Conservation (phyloP, 1,284 basidiomycete species). For the Ustilago xerochloae region DNA sequence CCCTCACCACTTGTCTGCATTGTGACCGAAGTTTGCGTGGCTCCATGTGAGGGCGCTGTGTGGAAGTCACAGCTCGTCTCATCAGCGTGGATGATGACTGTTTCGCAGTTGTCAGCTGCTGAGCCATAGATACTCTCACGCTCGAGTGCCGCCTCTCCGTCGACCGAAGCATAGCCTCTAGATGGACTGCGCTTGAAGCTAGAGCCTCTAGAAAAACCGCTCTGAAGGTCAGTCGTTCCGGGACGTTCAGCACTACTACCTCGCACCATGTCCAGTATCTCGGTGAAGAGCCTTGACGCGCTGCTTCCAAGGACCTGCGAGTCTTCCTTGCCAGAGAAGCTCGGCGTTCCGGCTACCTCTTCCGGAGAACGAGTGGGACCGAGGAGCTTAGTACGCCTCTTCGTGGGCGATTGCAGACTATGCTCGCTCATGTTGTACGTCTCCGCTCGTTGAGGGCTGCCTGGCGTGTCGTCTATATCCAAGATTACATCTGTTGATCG, state of each 20-base stretch:
- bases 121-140: constrained; percentile 4
- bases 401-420: constrained; percentile 23
- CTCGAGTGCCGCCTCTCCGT: constrained; percentile 1
- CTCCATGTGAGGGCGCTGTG: constrained; percentile 3
- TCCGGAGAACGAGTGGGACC: background rate
- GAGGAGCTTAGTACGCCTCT: background rate
- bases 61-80: constrained; percentile 13
- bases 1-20: no score
- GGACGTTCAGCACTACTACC: background rate
- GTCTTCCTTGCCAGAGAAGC: constrained; percentile 17
- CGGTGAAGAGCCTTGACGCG: constrained; percentile 21
- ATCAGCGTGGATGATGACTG: constrained; percentile 10
- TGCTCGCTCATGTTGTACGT: background rate
- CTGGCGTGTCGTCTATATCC: constrained; percentile 34
- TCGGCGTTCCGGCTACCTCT: background rate
- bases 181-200: constrained; percentile 14
- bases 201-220: background rate
- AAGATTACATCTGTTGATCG: constrained; percentile 4
- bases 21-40: background rate
- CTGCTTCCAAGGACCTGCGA: constrained; percentile 13
- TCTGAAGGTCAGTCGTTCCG: background rate
- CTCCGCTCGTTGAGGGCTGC: constrained; percentile 12
- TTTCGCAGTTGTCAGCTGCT: background rate
- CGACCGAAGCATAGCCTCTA: constrained; percentile 16
- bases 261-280: constrained; percentile 41